phyloP scores from a whole-genome alignment of 2,329 filamentous ascomycete species.

The Diaporthe capsici region DNA sequence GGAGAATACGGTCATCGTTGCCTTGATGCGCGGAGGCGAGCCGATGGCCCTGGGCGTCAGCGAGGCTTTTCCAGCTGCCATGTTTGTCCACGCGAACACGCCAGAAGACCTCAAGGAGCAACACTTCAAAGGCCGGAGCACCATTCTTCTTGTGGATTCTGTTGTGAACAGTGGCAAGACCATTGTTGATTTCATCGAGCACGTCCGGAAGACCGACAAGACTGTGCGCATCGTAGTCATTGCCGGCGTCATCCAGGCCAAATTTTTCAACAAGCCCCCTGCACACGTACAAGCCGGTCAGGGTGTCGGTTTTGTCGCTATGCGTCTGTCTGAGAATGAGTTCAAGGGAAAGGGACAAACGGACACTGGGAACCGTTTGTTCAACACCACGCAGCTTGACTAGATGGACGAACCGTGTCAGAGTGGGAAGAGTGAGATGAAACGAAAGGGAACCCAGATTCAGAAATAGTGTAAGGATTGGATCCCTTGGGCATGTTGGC shows the following conservation, averaged over 20 bases:
- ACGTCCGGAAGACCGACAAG: conserved; percentile 57
- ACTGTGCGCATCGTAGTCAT: conserved; percentile 66
- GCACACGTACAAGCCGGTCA: conserved; percentile 43
- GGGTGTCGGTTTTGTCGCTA: conserved; percentile 61
- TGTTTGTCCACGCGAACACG: conserved; percentile 62
- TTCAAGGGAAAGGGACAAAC: conserved; percentile 66
- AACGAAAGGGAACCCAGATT: neutral
- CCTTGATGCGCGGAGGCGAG: conserved; percentile 75
- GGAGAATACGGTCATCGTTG: conserved; percentile 64
- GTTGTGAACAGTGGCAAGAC: conserved; percentile 72
- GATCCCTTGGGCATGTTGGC: too few species aligned
- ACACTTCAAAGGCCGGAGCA: conserved; percentile 56
- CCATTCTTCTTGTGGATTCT: conserved; percentile 70
- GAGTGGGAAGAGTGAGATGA: neutral
- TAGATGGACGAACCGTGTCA: conserved; percentile 35
- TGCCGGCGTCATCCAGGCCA: conserved; percentile 67
- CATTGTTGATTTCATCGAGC: conserved; percentile 62
- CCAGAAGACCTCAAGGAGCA: conserved; percentile 57
- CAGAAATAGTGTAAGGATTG: neutral
- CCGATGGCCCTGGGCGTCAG: conserved; percentile 72
- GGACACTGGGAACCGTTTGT: conserved; percentile 72
- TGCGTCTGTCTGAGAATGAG: conserved; percentile 70
- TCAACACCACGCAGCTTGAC: conserved; percentile 67
- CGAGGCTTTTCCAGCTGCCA: conserved; percentile 64
- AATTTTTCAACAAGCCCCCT: conserved; percentile 45